Conservation (phyloP, 768 basidiomycete genomes). For the Tricholoma saponaceum region DNA sequence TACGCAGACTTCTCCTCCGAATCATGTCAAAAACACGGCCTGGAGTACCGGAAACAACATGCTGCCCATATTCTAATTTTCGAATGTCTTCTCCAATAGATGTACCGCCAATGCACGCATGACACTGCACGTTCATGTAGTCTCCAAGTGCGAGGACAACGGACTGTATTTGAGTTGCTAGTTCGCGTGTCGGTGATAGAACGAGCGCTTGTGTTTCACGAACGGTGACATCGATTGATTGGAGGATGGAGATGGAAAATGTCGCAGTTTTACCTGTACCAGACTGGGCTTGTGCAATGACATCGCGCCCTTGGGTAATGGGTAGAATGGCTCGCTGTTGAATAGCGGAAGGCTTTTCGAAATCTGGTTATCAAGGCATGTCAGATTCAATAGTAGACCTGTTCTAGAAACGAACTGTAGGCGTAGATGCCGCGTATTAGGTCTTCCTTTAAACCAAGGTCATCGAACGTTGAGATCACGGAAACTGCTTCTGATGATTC, state of each 20-base stretch:
- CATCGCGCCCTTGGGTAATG: constrained; percentile 93
- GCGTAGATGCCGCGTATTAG: constrained; percentile 96
- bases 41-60: constrained; percentile 95
- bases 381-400: not conserved
- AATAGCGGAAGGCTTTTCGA: constrained; percentile 98
- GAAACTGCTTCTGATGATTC: constrained; percentile 93
- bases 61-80: constrained; percentile 95
- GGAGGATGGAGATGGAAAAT: constrained; percentile 96
- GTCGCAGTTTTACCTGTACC: constrained; percentile 99
- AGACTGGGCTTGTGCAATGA: constrained; percentile 98
- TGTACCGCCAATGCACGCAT: constrained; percentile 96
- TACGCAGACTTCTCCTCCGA: constrained; percentile 85
- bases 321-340: constrained; percentile 98
- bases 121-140: constrained; percentile 99
- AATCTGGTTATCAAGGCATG: constrained; percentile 42
- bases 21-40: constrained; percentile 99
- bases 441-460: constrained; percentile 90
- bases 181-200: constrained; percentile 95
- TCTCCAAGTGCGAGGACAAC: constrained; percentile 95
- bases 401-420: constrained; percentile 64
- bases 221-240: constrained; percentile 93
- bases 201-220: constrained; percentile 96
- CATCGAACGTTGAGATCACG: constrained; percentile 86
- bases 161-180: constrained; percentile 98
- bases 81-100: constrained; percentile 97